phyloP scores from a whole-genome alignment of 2,329 filamentous ascomycete genomes.

The Sphaerulina musiva region DNA sequence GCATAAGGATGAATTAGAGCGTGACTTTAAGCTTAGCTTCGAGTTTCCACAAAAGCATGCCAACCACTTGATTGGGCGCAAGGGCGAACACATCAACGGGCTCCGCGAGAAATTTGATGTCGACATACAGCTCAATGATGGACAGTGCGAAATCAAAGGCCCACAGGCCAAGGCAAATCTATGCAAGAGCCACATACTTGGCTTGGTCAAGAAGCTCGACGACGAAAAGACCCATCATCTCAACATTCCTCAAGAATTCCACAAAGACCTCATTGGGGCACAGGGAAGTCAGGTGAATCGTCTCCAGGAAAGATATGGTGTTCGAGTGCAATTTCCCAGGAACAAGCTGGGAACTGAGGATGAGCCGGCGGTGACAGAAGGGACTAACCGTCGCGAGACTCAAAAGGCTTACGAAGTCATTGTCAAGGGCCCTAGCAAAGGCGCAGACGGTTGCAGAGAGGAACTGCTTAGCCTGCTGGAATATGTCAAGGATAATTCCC shows the following conservation, averaged over 20 bases:
- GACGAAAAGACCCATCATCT: slow-evolving; percentile 83
- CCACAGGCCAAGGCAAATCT: slow-evolving; percentile 90
- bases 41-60: slow-evolving; percentile 94
- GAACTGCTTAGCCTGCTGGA: slow-evolving; percentile 84
- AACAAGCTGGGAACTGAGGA: slow-evolving; percentile 49
- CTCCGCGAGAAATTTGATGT: slow-evolving; percentile 64
- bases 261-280: slow-evolving; percentile 86
- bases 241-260: slow-evolving; percentile 89
- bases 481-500: slow-evolving; percentile 82
- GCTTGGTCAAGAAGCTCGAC: slow-evolving; percentile 73
- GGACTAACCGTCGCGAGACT: slow-evolving; percentile 56
- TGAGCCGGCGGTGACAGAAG: slow-evolving; percentile 64
- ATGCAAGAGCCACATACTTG: slow-evolving; percentile 73
- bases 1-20: slow-evolving; percentile 87
- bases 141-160: slow-evolving; percentile 91
- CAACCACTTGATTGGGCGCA: slow-evolving; percentile 69
- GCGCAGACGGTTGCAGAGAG: slow-evolving; percentile 83
- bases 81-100: slow-evolving; percentile 63
- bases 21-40: slow-evolving; percentile 76
- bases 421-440: slow-evolving; percentile 84
- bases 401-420: slow-evolving; percentile 84
- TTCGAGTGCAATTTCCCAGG: slow-evolving; percentile 93
- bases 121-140: slow-evolving; percentile 83
- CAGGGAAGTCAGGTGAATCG: slow-evolving; percentile 84
- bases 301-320: slow-evolving; percentile 85